phyloP scores from a whole-genome alignment of 2,329 filamentous ascomycete species.

The Dothideomycetes sp. region DNA sequence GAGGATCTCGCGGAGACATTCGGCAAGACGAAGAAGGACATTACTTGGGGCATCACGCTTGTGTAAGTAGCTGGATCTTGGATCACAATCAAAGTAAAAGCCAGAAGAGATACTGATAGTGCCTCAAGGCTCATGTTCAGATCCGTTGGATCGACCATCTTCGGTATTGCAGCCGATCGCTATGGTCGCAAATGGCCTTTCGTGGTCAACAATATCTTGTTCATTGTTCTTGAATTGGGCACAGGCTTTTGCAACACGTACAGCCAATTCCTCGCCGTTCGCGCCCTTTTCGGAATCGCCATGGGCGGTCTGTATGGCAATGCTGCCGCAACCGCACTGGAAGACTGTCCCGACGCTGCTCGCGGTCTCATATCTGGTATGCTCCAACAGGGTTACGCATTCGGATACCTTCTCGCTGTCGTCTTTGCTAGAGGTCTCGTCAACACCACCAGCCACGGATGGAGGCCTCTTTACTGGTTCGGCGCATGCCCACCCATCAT shows the following conservation, averaged over 20 bases:
- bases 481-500: slow-evolving; percentile 67
- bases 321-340: slow-evolving; percentile 27
- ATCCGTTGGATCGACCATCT: slow-evolving; percentile 20
- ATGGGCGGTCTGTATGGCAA: slow-evolving; percentile 24
- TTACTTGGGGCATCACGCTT: slow-evolving; percentile 42
- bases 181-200: slow-evolving; percentile 25
- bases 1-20: slow-evolving; percentile 39
- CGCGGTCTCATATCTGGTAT: slow-evolving; percentile 26
- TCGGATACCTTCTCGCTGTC: slow-evolving; percentile 47
- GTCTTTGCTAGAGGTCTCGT: slow-evolving; percentile 52
- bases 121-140: slow-evolving; percentile 17
- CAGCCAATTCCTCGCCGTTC: slow-evolving; percentile 24
- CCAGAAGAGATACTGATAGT: neutral
- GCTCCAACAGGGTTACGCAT: slow-evolving; percentile 31
- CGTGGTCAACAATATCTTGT: slow-evolving; percentile 23
- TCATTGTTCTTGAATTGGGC: slow-evolving; percentile 26
- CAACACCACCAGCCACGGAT: slow-evolving; percentile 62
- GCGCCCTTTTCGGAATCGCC: slow-evolving; percentile 25
- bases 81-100: neutral
- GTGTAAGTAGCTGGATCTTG: slow-evolving; percentile 16
- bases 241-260: slow-evolving; percentile 26
- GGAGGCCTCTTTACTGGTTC: slow-evolving; percentile 81
- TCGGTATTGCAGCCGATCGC: slow-evolving; percentile 18
- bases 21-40: slow-evolving; percentile 40
- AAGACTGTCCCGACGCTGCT: slow-evolving; percentile 28